Evolutionary conservation across 2,329 filamentous ascomycete genomes (phyloP), one percentile per base, ranked within the genome.

Genomic region (Trichophyton mentagrophytes): DNA sequence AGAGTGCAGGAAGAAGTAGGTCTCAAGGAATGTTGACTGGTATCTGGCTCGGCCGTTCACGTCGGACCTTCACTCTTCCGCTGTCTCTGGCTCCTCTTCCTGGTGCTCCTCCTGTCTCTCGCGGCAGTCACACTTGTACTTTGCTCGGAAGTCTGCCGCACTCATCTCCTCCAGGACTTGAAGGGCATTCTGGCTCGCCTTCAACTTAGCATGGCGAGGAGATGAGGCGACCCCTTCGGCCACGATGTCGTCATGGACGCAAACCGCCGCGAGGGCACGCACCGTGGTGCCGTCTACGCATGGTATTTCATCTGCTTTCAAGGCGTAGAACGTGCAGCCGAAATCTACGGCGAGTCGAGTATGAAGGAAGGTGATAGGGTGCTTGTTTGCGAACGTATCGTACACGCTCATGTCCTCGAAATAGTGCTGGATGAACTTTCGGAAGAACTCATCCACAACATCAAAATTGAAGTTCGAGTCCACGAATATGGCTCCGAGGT

Each of bases 381-480:
- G 91, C 38, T 88, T 88, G 67, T 87, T 89, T 1, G 90, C 90
- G 71, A 89, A 96, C 0, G 83, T 83, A 71, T 97, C 90, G 72
- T 96, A 96, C 44, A 93, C 80, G 2, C 79, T 77, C 85, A 97
- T 96, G 72, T 96, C 87, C 58, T 82, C 78, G 70, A 97, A 97
- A 74, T 85, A 96, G 2, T 84, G 85, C 61, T 81, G 80, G 60
- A 97, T 81, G 64, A 91, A 84, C 13, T 68, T 70, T n/a, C 83
- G 74, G 73, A 96, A 96, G 74, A 99, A 97, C 0, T 70, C 70
- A 64, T 87, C 83, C 0, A 97, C 87, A 17, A 85, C 79, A 11
- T 72, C 71, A 72, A 87, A 96, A 69, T 93, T 77, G 74, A 92
- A 97, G 53, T 80, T 78, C 0, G 89, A 87, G 72, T 99, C 93